Evolutionary conservation across 192 early-diverging fungal species (phyloP), one percentile per base, ranked within the genome.

Genomic region (Rhizoclosmatium sp.): DNA sequence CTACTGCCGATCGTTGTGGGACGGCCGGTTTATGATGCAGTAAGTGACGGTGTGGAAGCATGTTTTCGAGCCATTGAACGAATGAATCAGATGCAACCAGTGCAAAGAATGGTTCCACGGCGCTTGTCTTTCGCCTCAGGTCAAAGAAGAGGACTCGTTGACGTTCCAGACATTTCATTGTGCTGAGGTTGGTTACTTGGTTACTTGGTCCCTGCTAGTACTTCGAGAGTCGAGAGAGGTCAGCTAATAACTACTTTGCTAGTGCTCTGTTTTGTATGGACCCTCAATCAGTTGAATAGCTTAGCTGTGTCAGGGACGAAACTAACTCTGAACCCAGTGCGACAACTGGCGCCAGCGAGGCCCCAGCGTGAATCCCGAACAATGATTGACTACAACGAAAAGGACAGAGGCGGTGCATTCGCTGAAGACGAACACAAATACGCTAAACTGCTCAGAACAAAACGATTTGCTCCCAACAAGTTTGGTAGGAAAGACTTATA

Each of bases 381-480:
- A 75, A 87, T 80, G 19, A 86, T 97, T 49, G 93, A 97, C 81
- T 97, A 97, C 85, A 94, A 90, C 47, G 92, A 93, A 76, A 83
- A 96, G 56, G 92, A 94, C 65, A 91, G 96, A 56, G 94, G 92
- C 1, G 84, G 90, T 59, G 85, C 65, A 3, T 67, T 77, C 31
- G 82, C 90, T 14, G 93, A 92, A 5, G 93, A 95, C 69, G 91
- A 94, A 76, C 88, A 90, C 68, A 93, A 94, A 71, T 98, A 93
- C 88, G 84, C 90, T 56, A 92, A 94, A 76, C 74, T 95, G 2
- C 80, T 98, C 0, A 84, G 89, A 0, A 83, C 89, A 2, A 91
- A 93, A 64, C 83, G 87, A 39, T 95, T 96, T 80, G 79, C 85
- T 14, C 75, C 79, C 9, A 91, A 92, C 59, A 83, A 85, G n/a